Evolutionary conservation across 768 basidiomycete species (phyloP).

Genomic region (Lentinula edodes): DNA sequence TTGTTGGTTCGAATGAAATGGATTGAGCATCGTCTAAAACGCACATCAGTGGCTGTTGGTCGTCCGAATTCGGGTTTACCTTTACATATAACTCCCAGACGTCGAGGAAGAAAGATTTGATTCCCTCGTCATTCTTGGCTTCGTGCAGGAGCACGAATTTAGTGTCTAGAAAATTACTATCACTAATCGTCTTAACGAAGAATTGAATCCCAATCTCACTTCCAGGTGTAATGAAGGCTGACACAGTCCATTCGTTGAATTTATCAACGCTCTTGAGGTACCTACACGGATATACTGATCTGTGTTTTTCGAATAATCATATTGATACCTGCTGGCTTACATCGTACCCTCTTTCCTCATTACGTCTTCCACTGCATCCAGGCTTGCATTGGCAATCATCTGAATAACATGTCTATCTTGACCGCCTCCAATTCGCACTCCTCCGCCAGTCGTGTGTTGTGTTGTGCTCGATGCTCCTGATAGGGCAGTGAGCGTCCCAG

Average conservation of each 20-base stretch:
- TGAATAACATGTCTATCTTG: conserved; percentile 93
- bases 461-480: conserved; percentile 79
- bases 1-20: conserved; percentile 93
- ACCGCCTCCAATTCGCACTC: conserved; percentile 68
- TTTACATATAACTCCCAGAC: conserved; percentile 98
- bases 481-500: conserved; percentile 80
- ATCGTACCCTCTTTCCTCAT: conserved; percentile 78
- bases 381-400: conserved; percentile 96
- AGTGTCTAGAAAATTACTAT: conserved; percentile 55
- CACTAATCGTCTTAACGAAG: background rate
- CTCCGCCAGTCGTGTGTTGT: conserved; percentile 62
- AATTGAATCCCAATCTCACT: conserved; percentile 50
- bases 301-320: background rate
- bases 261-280: conserved; percentile 94
- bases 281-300: conserved; percentile 39
- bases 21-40: conserved; percentile 78
- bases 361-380: conserved; percentile 93
- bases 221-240: conserved; percentile 91
- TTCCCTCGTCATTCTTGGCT: conserved; percentile 95
- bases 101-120: conserved; percentile 86
- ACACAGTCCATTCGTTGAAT: conserved; percentile 99
- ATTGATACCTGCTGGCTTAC: conserved; percentile 27
- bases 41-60: conserved; percentile 7
- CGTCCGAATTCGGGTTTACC: conserved; percentile 38
- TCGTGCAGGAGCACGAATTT: conserved; percentile 96